Evolutionary conservation across 768 basidiomycete species (phyloP).

Genomic region (Russula ochroleuca): DNA sequence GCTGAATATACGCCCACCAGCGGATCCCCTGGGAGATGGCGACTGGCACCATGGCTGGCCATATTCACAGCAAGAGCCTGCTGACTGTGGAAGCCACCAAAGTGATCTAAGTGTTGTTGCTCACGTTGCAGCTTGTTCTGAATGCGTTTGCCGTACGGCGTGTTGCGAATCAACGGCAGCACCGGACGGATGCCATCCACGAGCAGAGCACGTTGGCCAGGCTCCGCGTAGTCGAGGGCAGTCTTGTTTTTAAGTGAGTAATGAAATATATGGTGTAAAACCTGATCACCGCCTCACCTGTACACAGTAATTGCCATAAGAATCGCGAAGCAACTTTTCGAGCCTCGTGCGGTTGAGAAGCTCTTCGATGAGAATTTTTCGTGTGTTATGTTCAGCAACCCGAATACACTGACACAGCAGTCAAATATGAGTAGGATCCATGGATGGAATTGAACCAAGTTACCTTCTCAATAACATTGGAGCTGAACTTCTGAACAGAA

Average conservation of each 20-base stretch:
- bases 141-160: conserved; percentile 98
- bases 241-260: conserved; percentile 58
- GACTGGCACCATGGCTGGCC: conserved; percentile 45
- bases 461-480: conserved; percentile 97
- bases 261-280: conserved; percentile 1
- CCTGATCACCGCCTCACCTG: conserved; percentile 47
- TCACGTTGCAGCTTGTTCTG: conserved; percentile 98
- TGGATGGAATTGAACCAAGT: conserved; percentile 17
- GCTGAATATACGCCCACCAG: conserved; percentile 63
- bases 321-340: conserved; percentile 94
- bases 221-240: conserved; percentile 95
- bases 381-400: conserved; percentile 91
- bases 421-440: not conserved
- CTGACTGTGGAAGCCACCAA: conserved; percentile 54
- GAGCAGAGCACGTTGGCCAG: conserved; percentile 83
- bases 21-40: conserved; percentile 54
- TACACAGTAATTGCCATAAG: conserved; percentile 95
- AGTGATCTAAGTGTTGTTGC: conserved; percentile 59
- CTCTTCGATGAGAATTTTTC: conserved; percentile 94
- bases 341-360: conserved; percentile 89
- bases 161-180: conserved; percentile 95
- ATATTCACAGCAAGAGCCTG: conserved; percentile 56
- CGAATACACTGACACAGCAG: conserved; percentile 56
- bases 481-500: conserved; percentile 98
- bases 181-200: conserved; percentile 99